These are phyloP conservation scores for Phaeoacremonium minimum DNA, from an alignment of 2,329 filamentous ascomycete genomes.

Conservation along the genomic window DNA sequence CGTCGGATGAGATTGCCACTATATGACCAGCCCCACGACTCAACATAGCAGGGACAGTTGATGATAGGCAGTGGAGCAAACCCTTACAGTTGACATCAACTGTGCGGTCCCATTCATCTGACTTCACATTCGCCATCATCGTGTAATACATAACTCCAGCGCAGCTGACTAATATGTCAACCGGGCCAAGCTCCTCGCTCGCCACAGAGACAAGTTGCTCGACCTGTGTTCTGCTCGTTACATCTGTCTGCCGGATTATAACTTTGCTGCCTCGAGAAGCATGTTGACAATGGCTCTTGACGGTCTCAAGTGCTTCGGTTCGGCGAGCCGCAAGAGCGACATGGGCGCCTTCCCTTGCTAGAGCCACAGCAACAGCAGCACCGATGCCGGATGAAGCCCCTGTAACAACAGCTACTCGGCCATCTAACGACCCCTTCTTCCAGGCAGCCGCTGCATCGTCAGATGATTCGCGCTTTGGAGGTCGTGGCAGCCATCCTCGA, in stretches of 20 bases:
- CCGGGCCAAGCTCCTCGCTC: conserved; percentile 58
- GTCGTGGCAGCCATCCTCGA: conserved; percentile 67
- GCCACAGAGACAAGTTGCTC: conserved; percentile 59
- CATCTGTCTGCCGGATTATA: conserved; percentile 66
- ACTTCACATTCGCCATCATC: conserved; percentile 74
- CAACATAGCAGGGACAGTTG: conserved; percentile 69
- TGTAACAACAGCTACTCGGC: conserved; percentile 71
- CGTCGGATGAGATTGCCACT: conserved; percentile 78
- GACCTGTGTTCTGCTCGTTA: conserved; percentile 63
- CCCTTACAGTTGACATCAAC: conserved; percentile 88
- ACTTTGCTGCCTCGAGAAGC: conserved; percentile 56
- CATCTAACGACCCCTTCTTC: conserved; percentile 56
- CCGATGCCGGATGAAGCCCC: conserved; percentile 78
- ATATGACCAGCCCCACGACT: conserved; percentile 66
- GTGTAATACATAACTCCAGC: conserved; percentile 88
- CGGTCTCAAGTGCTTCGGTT: conserved; percentile 59
- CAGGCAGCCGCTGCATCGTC: conserved; percentile 18
- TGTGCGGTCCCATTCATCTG: conserved; percentile 74
- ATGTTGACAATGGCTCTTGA: conserved; percentile 62
- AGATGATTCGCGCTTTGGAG: conserved; percentile 45
- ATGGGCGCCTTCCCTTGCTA: conserved; percentile 67
- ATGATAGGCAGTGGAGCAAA: conserved; percentile 66
- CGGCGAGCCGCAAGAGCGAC: conserved; percentile 71
- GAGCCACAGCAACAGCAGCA: conserved; percentile 64
- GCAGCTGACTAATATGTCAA: conserved; percentile 76